Percentiles rank a stretch among this genome's conserved stretches.
phyloP scores from a whole-genome alignment of 164 flowering plant species.

The Chimonanthus praecox region DNA sequence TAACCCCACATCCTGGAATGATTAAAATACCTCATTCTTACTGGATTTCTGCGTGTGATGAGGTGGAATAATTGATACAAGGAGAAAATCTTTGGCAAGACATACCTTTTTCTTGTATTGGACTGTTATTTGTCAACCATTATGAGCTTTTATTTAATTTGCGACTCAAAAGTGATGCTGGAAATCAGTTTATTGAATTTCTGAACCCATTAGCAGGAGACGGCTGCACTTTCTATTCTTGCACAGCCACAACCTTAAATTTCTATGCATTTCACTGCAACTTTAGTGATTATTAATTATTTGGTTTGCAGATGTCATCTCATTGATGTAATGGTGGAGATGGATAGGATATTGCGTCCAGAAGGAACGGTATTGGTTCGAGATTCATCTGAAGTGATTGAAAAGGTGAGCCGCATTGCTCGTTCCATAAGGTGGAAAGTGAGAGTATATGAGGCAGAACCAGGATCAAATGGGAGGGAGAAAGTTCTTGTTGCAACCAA shows the following conservation, averaged over 20 bases:
- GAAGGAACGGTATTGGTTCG: constrained; percentile 79
- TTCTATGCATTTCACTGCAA: too few relatives aligned
- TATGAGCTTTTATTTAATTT: too few relatives aligned
- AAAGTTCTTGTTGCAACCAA: constrained; percentile 74
- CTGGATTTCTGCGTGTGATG: not conserved
- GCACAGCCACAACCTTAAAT: too few relatives aligned
- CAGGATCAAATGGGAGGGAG: constrained; percentile 62
- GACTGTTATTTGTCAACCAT: too few relatives aligned
- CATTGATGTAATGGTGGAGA: constrained; percentile 85
- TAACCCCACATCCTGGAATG: not conserved
- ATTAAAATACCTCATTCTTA: not conserved
- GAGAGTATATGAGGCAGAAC: constrained; percentile 54
- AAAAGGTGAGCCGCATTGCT: constrained; percentile 57
- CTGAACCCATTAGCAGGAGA: too few relatives aligned
- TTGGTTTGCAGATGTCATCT: constrained; percentile 63
- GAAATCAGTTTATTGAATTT: too few relatives aligned
- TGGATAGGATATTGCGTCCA: constrained; percentile 87
- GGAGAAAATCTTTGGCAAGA: too few relatives aligned
- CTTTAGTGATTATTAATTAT: not conserved
- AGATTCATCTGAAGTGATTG: constrained; percentile 70
- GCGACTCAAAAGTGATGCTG: too few relatives aligned
- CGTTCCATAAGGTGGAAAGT: constrained; percentile 64
- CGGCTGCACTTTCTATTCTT: too few relatives aligned
- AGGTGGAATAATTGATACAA: not conserved
- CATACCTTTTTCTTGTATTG: too few relatives aligned